Percentiles rank a stretch among this genome's conserved stretches.
Conservation (phyloP, 768 basidiomycete genomes). For the Thelephora ganbajun region DNA sequence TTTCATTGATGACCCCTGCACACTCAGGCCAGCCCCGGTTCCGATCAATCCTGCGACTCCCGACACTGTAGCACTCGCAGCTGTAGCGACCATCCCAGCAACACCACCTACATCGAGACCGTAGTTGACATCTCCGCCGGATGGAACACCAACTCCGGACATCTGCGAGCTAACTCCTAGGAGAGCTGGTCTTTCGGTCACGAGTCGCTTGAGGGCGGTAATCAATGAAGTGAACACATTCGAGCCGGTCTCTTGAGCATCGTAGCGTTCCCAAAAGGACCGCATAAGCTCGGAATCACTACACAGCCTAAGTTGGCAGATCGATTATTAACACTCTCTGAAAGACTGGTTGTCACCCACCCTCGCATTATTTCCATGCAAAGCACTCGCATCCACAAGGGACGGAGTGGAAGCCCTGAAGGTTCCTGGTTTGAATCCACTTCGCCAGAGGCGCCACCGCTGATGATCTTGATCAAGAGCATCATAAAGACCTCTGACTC, state of each 20-base stretch:
- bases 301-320: conserved; percentile 21
- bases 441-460: conserved; percentile 12
- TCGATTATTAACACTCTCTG: not conserved
- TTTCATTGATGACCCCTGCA: conserved; percentile 71
- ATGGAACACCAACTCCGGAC: conserved; percentile 57
- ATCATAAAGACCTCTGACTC: conserved; percentile 83
- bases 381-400: conserved; percentile 81
- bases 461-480: conserved; percentile 49
- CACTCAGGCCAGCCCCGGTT: conserved; percentile 50
- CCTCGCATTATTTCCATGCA: conserved; percentile 90
- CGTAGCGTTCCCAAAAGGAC: conserved; percentile 69
- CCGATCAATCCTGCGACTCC: conserved; percentile 83
- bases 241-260: conserved; percentile 41
- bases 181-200: conserved; percentile 78
- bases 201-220: conserved; percentile 69
- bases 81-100: conserved; percentile 74
- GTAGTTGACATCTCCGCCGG: conserved; percentile 26
- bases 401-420: conserved; percentile 21
- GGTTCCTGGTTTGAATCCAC: conserved; percentile 6
- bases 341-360: conserved; percentile 19
- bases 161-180: conserved; percentile 74
- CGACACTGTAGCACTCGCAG: conserved; percentile 71
- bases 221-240: conserved; percentile 70
- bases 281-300: conserved; percentile 69
- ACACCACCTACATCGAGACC: conserved; percentile 51